Percentiles rank a stretch among this genome's conserved stretches.
Evolutionary conservation across 2,329 filamentous ascomycete genomes (phyloP).

Genomic region (Aspergillus sp.): DNA sequence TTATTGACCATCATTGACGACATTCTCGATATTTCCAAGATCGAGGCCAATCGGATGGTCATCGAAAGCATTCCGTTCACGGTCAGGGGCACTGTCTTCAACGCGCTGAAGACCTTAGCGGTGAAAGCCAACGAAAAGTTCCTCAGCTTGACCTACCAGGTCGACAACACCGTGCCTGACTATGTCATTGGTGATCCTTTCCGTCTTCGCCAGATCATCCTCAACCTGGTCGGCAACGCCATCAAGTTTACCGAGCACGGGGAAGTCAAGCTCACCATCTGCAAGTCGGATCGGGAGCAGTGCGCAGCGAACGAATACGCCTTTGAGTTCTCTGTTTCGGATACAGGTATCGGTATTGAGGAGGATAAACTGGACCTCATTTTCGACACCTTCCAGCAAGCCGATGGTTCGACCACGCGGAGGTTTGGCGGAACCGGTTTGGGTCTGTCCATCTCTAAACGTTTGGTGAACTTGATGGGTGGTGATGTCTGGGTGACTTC

Average conservation of each 20-base stretch:
- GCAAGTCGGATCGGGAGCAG: slow-evolving; percentile 64
- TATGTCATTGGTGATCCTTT: slow-evolving; percentile 96
- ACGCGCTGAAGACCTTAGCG: slow-evolving; percentile 92
- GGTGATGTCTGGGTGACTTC: slow-evolving; percentile 96
- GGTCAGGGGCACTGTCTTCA: slow-evolving; percentile 90
- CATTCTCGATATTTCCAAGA: slow-evolving; percentile 68
- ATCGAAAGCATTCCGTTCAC: slow-evolving; percentile 98
- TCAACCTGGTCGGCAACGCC: slow-evolving; percentile 95
- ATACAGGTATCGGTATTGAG: slow-evolving; percentile 96
- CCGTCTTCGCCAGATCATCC: slow-evolving; percentile 91
- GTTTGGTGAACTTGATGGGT: slow-evolving; percentile 92
- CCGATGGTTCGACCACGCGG: slow-evolving; percentile 91
- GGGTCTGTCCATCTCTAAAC: slow-evolving; percentile 90
- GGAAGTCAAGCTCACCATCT: slow-evolving; percentile 92
- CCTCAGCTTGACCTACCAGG: slow-evolving; percentile 87
- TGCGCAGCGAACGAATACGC: slow-evolving; percentile 76
- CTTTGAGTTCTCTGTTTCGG: slow-evolving; percentile 92
- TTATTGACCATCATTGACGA: slow-evolving; percentile 93
- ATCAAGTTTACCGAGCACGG: slow-evolving; percentile 99
- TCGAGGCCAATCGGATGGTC: slow-evolving; percentile 96
- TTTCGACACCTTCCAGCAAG: slow-evolving; percentile 98
- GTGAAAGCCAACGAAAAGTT: slow-evolving; percentile 97
- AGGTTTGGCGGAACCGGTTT: slow-evolving; percentile 95
- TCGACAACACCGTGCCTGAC: slow-evolving; percentile 90
- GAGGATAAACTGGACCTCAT: slow-evolving; percentile 94